Evolutionary conservation across 371 early-diverging fungal species (phyloP), one percentile per base, ranked within the genome.

Genomic region (Haplosporangium sp.): DNA sequence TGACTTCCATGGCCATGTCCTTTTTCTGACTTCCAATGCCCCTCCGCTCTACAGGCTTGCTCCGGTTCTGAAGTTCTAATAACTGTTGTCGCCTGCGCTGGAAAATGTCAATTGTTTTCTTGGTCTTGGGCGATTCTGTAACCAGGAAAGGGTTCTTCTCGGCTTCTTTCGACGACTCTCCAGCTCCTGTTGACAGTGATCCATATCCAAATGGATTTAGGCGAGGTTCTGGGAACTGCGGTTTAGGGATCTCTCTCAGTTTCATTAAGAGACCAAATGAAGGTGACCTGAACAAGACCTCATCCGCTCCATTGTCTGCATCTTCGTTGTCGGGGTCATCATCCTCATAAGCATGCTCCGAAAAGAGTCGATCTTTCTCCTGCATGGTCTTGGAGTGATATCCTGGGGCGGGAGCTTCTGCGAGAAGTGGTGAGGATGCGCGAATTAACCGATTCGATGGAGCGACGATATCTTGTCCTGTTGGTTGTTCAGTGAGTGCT

Each of bases 201-300:
- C 43, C 52, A 37, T 65, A 70, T 11, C 66, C 70, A 41, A 69
- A 69, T 6, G 65, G 64, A 41, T 68, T 74, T 7, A 61, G 52
- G n/a, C 64, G 75, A 18, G 75, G 75, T 29, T 64, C 62, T 41
- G 69, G 65, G 23, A 64, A 54, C 9, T 45, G 63, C 1, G 67
- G 64, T 12, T 51, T 71, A 6, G 66, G 71, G 2, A 71, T 21
- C 48, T 67, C 52, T 18, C 48, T 62, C 21, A 77, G 38, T 36
- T 45, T 66, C 36, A 71, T 63, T n/a, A 70, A 45, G 41, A 77
- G 42, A 18, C 67, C 64, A 18, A 71, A 67, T 0, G 77, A 77
- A 10, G 77, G 77, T 1, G 70, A 62, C 55, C 77, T 55, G 51
- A 77, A 71, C 6, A 77, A 46, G 16, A 77, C 77, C 37, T 67